Base-by-base conservation (phyloP, 768 basidiomycete genomes). In the Pulveroboletus ravenelii region DNA sequence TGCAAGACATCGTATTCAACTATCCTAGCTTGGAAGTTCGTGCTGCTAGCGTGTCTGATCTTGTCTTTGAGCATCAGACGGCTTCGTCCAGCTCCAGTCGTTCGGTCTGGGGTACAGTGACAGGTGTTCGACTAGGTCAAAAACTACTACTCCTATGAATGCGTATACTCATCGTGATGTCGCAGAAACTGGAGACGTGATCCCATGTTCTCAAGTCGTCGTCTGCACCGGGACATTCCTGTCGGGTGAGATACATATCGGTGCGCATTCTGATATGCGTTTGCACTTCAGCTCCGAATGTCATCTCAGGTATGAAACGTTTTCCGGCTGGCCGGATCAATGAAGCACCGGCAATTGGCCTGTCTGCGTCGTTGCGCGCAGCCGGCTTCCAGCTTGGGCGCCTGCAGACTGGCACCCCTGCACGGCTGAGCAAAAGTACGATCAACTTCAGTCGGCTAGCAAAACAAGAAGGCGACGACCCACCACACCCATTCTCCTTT, bases 171-270 rank as follows among this genome's bases (percentile, higher is more conserved):
- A 60, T 20, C 1, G 13, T 38, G 27, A 13, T 51, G 29, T 36
- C 18, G 10, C 65, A 90, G 90, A 90, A 30, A 75, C 79, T 5
- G 88, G 89, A 10, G 85, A 92, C 45, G 62, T 83, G 15, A 82
- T 94, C 27, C 70, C 72, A 15, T 94, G 90, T 59, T 82, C 85
- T 4, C 82, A 85, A 56, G 88, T 93, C 10, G 87, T 95, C 27
- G 78, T 95, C 13, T 92, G 90, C 58, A 94, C 92, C 0, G 93
- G 93, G 8, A 95, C 93, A 0, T 95, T 95, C 63, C 77, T 95
- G 23, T 86, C 87, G 3, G 93, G 89, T 10, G 89, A 94, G 70
- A 91, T 93, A 40, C 92, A 94, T 60, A 88, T 95, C 41, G 92
- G 90, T 83, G 59, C 25, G 65, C 45, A 23, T 7, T 10, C 27